Evolutionary conservation across 208 protist species (phyloP).

Genomic region (Wallacemonas sp.): DNA sequence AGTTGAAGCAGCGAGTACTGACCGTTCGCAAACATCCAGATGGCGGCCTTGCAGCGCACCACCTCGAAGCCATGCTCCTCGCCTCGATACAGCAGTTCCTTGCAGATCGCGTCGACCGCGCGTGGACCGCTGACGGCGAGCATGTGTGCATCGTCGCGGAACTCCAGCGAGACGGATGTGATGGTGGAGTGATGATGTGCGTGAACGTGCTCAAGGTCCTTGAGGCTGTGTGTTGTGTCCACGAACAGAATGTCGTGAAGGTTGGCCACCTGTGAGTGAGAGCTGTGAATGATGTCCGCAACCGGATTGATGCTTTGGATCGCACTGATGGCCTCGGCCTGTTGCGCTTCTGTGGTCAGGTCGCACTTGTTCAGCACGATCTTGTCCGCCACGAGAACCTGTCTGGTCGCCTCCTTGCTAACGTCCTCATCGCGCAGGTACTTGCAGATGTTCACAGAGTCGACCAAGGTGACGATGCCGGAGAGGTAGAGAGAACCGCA

Average conservation of each 20-base stretch:
- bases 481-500: slow-evolving; percentile 81
- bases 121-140: slow-evolving; percentile 38
- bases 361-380: slow-evolving; percentile 96
- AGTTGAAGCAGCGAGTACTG: slow-evolving; percentile 71
- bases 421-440: slow-evolving; percentile 75
- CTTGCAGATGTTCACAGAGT: slow-evolving; percentile 82
- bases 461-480: slow-evolving; percentile 88
- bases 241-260: slow-evolving; percentile 76
- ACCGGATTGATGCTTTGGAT: slow-evolving; percentile 71
- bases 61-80: slow-evolving; percentile 77
- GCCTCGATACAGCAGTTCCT: slow-evolving; percentile 67
- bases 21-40: slow-evolving; percentile 61
- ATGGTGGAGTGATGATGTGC: slow-evolving; percentile 48
- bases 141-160: slow-evolving; percentile 35
- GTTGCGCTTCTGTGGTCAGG: slow-evolving; percentile 60
- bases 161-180: slow-evolving; percentile 71
- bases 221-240: slow-evolving; percentile 58
- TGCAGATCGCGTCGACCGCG: slow-evolving; percentile 73
- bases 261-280: slow-evolving; percentile 55
- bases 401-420: slow-evolving; percentile 66
- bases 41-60: slow-evolving; percentile 87
- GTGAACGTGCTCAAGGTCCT: slow-evolving; percentile 63
- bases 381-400: slow-evolving; percentile 93
- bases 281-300: slow-evolving; percentile 48
- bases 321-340: slow-evolving; percentile 29